Evolutionary conservation across 2,329 filamentous ascomycete species (phyloP), one percentile per base, ranked within the genome.

Genomic region (Pseudophaeomoniella oleicola): DNA sequence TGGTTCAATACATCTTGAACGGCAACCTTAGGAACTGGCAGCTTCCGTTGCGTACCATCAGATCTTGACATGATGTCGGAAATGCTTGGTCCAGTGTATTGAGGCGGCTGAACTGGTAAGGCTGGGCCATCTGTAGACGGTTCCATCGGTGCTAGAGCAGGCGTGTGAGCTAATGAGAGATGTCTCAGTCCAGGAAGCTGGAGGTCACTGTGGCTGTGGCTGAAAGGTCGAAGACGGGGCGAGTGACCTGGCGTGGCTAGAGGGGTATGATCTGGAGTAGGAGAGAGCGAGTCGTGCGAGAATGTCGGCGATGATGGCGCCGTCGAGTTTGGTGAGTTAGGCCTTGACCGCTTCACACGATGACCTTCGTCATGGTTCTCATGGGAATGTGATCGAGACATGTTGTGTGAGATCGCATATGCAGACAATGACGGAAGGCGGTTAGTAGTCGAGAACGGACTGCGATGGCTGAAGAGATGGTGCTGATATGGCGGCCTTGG

Each of bases 231-330:
- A 47, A 98, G 69, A 31, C 90, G 83, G 36, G 90, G 90, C 13
- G 87, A 94, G 59, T 96, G 90, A 31, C 87, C 88, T 3, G 88
- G 88, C 4, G 88, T 98, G 17, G 87, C 88, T 38, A 96, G 76
- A n/a, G 88, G 88, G n/a, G 90, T 96, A 65, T 94, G 87, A 53
- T 96, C 88, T 9, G 88, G 90, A 2, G 88, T 98, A 3, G 88
- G 90, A 6, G 88, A 96, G 33, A 88, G 72, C 9, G 88, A 94
- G 59, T 94, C 86, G 61, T 94, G 86, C 2, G 88, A 94, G 58
- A 94, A 94, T 3, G 87, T 94, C 16, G 88, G 88, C 19, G 88
- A 96, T 16, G 88, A 93, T 14, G 90, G 90, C 34, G 88, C 88
- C 2, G 88, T 96, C 5, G 87, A 94, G 61, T 92, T 85, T 37